A percentile compares a stretch with the other conserved stretches of the same genome.
These are phyloP conservation scores for Exophiala sp. DNA, from an alignment of 2,329 filamentous ascomycete genomes.

Conservation along the genomic window DNA sequence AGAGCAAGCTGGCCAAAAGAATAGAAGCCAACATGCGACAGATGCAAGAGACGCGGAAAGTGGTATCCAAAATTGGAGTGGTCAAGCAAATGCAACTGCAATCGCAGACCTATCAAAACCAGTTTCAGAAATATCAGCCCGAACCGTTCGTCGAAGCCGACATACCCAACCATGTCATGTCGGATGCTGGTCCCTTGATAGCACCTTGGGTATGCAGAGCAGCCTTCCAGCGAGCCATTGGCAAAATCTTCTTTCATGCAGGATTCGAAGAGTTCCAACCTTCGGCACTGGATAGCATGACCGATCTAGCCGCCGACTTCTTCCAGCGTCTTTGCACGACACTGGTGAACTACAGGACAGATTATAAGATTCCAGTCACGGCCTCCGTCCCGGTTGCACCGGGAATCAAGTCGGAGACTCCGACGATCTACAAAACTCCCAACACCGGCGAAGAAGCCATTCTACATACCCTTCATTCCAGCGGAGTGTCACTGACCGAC, in stretches of 20 bases:
- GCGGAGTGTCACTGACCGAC: constrained; percentile 72
- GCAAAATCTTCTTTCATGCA: constrained; percentile 90
- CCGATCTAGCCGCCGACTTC: constrained; percentile 82
- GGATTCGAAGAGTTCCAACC: constrained; percentile 97
- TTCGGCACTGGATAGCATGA: constrained; percentile 82
- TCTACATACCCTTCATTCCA: constrained; percentile 76
- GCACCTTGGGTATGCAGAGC: constrained; percentile 73
- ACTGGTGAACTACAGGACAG: constrained; percentile 75
- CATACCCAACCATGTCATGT: constrained; percentile 80
- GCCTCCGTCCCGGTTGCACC: constrained; percentile 32
- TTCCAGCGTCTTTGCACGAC: constrained; percentile 77
- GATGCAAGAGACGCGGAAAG: constrained; percentile 92
- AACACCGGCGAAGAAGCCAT: constrained; percentile 81
- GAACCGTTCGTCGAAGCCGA: constrained; percentile 84
- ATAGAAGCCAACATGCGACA: constrained; percentile 88
- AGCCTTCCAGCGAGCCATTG: constrained; percentile 82
- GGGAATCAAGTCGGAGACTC: background rate
- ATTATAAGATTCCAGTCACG: constrained; percentile 63
- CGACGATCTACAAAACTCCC: constrained; percentile 52
- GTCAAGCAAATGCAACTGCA: constrained; percentile 99
- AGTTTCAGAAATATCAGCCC: constrained; percentile 93
- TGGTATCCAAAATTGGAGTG: constrained; percentile 92
- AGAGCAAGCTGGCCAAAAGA: constrained; percentile 66
- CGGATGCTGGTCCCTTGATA: constrained; percentile 83
- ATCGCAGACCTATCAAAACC: constrained; percentile 94